Conservation (phyloP, 192 early-diverging fungal genomes). For the Coemansia umbellata region DNA sequence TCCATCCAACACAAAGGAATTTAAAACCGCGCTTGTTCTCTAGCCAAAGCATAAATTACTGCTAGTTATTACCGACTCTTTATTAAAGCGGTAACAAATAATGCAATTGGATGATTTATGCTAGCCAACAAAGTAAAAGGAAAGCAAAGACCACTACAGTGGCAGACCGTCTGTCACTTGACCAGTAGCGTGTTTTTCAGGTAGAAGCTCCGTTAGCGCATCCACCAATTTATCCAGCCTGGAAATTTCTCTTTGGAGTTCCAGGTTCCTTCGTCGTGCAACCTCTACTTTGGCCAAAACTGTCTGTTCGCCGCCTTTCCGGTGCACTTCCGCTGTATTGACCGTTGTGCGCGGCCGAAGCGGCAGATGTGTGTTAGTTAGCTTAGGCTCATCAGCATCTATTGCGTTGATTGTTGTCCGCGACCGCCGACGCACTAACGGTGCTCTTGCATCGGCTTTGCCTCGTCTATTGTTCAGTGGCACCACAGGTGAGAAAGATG, state of each 20-base stretch:
- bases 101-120: neutral
- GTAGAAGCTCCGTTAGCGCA: constrained; percentile 9
- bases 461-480: neutral
- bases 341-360: neutral
- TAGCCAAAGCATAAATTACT: no score
- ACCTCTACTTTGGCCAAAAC: constrained; percentile 17
- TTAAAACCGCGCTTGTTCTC: no score
- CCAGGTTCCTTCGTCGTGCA: constrained; percentile 12
- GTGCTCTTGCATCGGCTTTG: no score
- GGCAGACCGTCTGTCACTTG: neutral
- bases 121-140: neutral
- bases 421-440: constrained; percentile 15
- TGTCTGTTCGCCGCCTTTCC: neutral
- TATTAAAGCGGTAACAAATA: no score
- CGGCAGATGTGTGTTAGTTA: no score
- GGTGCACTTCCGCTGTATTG: neutral
- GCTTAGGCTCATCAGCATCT: no score
- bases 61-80: no score
- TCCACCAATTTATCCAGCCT: constrained; percentile 4
- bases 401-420: constrained; percentile 9
- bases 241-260: constrained; percentile 24
- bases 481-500: constrained; percentile 41
- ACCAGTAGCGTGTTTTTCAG: neutral
- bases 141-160: neutral
- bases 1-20: no score